phyloP scores from a whole-genome alignment of 805 yeast species.

The Myxozyma neotropica region DNA sequence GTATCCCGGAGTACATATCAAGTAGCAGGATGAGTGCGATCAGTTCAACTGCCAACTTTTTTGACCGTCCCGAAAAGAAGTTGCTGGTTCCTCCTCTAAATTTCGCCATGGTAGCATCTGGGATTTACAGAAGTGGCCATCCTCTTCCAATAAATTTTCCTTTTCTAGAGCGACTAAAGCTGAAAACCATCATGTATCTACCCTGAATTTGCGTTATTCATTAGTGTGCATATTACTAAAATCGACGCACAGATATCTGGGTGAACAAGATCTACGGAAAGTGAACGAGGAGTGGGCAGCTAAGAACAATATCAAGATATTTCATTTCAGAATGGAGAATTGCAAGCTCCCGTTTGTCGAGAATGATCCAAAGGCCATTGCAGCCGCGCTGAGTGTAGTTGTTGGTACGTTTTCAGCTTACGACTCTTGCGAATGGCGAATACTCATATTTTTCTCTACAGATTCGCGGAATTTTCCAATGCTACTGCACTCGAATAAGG shows the following conservation, averaged over 20 bases:
- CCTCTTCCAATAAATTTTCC: constrained; percentile 85
- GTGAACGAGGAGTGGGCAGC: constrained; percentile 74
- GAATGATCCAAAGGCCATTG: constrained; percentile 61
- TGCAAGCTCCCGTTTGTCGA: constrained; percentile 73
- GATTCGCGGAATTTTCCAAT: constrained; percentile 75
- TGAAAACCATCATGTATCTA: constrained; percentile 75
- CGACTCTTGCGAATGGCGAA: neutral
- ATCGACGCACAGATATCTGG: constrained; percentile 50
- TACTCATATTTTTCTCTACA: neutral
- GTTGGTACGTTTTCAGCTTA: constrained; percentile 21
- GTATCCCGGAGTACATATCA: constrained; percentile 23
- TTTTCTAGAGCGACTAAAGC: constrained; percentile 67
- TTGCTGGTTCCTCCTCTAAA: constrained; percentile 81
- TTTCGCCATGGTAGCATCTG: constrained; percentile 84
- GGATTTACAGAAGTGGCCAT: constrained; percentile 88
- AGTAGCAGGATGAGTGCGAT: constrained; percentile 32
- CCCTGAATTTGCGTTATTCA: constrained; percentile 54
- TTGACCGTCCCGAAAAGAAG: constrained; percentile 31
- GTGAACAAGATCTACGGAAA: constrained; percentile 59
- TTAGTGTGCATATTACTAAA: too few relatives aligned
- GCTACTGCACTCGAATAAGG: constrained; percentile 89
- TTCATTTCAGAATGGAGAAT: constrained; percentile 65
- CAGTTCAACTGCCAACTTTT: constrained; percentile 29
- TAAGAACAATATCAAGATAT: constrained; percentile 55
- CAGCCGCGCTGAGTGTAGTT: constrained; percentile 43